phyloP scores from a whole-genome alignment of 306 rosid species.

The Leucaena leucocephala region DNA sequence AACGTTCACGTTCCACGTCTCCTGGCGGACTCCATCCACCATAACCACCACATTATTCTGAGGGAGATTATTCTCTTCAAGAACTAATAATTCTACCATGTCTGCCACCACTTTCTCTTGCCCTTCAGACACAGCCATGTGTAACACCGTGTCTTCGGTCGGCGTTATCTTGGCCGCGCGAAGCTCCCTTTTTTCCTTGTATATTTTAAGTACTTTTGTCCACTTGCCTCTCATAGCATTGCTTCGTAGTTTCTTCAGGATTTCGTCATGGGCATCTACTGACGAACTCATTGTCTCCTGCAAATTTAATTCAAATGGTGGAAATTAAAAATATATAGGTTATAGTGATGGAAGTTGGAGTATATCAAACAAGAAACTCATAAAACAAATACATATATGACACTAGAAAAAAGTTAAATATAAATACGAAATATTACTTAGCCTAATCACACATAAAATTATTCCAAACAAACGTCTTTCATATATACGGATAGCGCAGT shows the following conservation, averaged over 20 bases:
- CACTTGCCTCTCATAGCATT: neutral
- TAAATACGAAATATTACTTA: too few species aligned
- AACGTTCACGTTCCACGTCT: neutral
- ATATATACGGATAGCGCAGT: too few species aligned
- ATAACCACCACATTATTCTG: neutral
- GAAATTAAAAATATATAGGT: too few species aligned
- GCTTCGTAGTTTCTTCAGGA: neutral
- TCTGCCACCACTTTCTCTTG: rapidly evolving
- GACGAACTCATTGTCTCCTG: neutral
- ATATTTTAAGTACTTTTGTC: neutral
- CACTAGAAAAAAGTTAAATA: too few species aligned
- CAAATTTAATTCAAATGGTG: too few species aligned
- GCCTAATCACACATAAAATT: too few species aligned
- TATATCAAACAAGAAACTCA: too few species aligned
- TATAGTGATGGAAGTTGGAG: too few species aligned
- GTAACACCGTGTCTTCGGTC: neutral
- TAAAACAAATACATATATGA: too few species aligned
- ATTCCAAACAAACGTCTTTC: too few species aligned
- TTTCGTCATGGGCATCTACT: too few species aligned
- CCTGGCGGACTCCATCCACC: neutral
- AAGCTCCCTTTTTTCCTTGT: neutral
- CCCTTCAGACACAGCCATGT: neutral
- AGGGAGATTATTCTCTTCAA: neutral
- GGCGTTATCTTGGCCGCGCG: neutral
- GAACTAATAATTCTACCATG: neutral